Percentiles rank a stretch among this genome's conserved stretches.
phyloP scores from a whole-genome alignment of 164 flowering plant genomes.

The Cinnamomum micranthum region DNA sequence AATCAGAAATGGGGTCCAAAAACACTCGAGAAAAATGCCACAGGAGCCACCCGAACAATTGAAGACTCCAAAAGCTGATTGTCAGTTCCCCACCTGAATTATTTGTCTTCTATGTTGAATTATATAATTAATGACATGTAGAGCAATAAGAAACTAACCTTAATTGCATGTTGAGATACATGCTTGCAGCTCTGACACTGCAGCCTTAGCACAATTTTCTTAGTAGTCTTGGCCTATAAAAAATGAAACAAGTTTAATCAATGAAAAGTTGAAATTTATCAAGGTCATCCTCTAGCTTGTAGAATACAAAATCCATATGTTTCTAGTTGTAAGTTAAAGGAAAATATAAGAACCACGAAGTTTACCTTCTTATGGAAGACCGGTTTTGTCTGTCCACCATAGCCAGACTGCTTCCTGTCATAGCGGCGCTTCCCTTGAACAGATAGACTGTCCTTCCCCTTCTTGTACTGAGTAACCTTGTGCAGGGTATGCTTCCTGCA shows the following conservation, averaged over 20 bases:
- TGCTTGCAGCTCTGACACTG: constrained; percentile 24
- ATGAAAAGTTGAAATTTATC: not conserved
- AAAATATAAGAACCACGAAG: not conserved
- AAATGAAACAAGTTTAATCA: not conserved
- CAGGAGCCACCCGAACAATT: no score
- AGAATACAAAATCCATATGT: no score
- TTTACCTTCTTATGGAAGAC: constrained; percentile 21
- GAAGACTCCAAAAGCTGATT: no score
- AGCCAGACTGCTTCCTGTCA: constrained; percentile 20
- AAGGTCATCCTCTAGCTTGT: not conserved
- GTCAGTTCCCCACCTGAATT: no score
- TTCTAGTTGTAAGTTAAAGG: no score
- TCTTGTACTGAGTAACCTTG: constrained; percentile 21
- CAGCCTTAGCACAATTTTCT: constrained; percentile 19
- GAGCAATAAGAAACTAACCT: constrained; percentile 5
- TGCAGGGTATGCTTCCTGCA: constrained; percentile 20
- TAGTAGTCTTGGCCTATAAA: constrained; percentile 15
- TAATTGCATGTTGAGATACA: constrained; percentile 19
- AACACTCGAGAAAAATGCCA: no score
- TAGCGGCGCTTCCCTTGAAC: constrained; percentile 19
- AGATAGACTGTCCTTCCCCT: constrained; percentile 18
- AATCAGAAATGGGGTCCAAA: no score
- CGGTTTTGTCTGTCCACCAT: constrained; percentile 20
- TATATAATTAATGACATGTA: no score
- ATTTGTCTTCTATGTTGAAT: no score